A percentile compares a stretch with the other conserved stretches of the same genome.
These are phyloP conservation scores for Rugonectria rugulosa DNA, from an alignment of 2,329 filamentous ascomycete genomes.

Conservation along the genomic window DNA sequence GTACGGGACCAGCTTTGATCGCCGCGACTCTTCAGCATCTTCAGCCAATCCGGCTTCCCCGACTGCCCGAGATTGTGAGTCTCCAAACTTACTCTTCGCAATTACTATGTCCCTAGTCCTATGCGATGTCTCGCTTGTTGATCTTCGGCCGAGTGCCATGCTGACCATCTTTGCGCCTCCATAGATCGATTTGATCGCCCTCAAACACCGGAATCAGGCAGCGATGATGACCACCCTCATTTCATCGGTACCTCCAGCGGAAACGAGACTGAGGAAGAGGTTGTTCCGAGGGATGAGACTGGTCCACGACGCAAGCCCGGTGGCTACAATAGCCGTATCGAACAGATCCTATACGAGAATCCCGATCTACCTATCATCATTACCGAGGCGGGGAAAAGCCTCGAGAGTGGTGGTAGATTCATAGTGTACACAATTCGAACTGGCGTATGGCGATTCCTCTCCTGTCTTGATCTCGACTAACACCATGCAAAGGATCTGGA, in stretches of 20 bases:
- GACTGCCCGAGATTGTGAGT: conserved; percentile 64
- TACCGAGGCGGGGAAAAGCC: conserved; percentile 93
- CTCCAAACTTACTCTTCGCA: no score
- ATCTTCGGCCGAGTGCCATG: neutral
- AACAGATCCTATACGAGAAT: conserved; percentile 97
- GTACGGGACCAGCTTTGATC: conserved; percentile 89
- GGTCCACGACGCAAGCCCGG: conserved; percentile 76
- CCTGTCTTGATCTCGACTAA: conserved; percentile 2
- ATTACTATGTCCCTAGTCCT: no score
- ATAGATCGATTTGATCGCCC: conserved; percentile 66
- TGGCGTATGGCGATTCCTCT: conserved; percentile 68
- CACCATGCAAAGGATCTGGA: conserved; percentile 77
- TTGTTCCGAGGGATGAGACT: conserved; percentile 50
- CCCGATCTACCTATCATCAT: conserved; percentile 90
- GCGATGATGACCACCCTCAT: conserved; percentile 68
- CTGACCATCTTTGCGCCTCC: conserved; percentile 21
- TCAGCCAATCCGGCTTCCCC: conserved; percentile 71
- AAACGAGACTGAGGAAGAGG: conserved; percentile 58
- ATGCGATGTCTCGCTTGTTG: conserved; percentile 1
- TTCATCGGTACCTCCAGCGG: conserved; percentile 35
- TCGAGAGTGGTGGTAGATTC: conserved; percentile 88
- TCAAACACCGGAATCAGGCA: conserved; percentile 75
- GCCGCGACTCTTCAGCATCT: conserved; percentile 80
- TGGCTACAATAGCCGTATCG: conserved; percentile 92
- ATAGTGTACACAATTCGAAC: conserved; percentile 98